These are phyloP conservation scores for Nothophytophthora sp. DNA, from an alignment of 352 stramenopile species.

Conservation along the genomic window DNA sequence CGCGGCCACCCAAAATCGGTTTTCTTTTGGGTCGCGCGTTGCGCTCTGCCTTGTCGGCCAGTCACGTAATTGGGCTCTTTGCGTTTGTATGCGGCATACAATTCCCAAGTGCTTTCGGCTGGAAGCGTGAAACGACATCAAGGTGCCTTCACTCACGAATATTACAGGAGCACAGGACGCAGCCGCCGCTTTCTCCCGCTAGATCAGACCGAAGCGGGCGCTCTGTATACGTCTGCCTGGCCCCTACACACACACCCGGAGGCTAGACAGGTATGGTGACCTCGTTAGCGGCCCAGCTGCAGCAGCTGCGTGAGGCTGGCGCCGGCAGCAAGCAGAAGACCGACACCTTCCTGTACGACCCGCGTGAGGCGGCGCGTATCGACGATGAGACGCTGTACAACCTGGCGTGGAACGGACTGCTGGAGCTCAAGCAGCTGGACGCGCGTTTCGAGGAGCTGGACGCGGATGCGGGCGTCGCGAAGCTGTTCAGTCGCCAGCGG, in stretches of 20 bases:
- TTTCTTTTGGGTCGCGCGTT: too few relatives aligned
- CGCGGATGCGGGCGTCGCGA: slow-evolving; percentile 41
- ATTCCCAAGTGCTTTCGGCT: slow-evolving; percentile 13
- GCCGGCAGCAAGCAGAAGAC: slow-evolving; percentile 82
- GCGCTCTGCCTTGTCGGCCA: slow-evolving; percentile 22
- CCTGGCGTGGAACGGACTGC: slow-evolving; percentile 78
- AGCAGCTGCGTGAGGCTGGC: slow-evolving; percentile 77
- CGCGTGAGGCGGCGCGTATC: slow-evolving; percentile 75
- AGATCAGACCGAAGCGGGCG: too few relatives aligned
- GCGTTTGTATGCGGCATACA: slow-evolving; percentile 33
- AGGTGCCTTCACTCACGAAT: slow-evolving; percentile 24
- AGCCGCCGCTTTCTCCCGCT: slow-evolving; percentile 14
- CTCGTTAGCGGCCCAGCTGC: slow-evolving; percentile 75
- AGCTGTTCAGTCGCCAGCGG: slow-evolving; percentile 71
- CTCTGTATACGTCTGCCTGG: neutral
- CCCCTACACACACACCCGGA: slow-evolving; percentile 15
- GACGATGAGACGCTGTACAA: slow-evolving; percentile 88
- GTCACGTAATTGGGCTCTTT: slow-evolving; percentile 19
- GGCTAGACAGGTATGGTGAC: slow-evolving; percentile 39
- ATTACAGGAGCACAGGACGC: too few relatives aligned
- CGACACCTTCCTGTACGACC: slow-evolving; percentile 85
- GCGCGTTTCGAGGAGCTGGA: slow-evolving; percentile 71
- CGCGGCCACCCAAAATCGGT: neutral
- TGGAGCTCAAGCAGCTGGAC: slow-evolving; percentile 82
- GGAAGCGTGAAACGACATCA: slow-evolving; percentile 10